Evolutionary conservation across 805 yeast genomes (phyloP), one percentile per base, ranked within the genome.

Genomic region (Millerozyma miso): DNA sequence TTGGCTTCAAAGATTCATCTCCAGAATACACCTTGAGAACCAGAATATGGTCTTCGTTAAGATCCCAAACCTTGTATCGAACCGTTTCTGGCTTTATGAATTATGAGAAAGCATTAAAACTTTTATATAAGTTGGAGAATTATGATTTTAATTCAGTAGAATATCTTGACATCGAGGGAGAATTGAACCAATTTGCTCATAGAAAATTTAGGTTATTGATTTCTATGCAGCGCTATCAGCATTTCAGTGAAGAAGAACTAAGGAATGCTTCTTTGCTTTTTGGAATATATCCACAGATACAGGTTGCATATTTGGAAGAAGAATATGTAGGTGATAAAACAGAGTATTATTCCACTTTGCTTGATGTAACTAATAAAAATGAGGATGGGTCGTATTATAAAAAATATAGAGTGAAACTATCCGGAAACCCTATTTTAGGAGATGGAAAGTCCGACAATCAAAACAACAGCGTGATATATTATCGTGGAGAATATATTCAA

Each of bases 381-480:
- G 85, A 83, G 0, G 75, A 67, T 53, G 76, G 84, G 35, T 71
- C 69, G 6, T 52, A 47, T 19, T n/a, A 45, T 12, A 57, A 52
- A 26, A 45, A 72, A 73, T 75, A 64, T 62, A 77, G 83, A 48
- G 71, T 91, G n/a, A 79, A 76, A 53, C 72, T 91, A 12, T 85
- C 96, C 2, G 98, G 98, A 13, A 85, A 91, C 64, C 98, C 98
- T 10, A 91, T 91, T 40, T 69, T 90, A 36, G 98, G 98, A 19
- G 98, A 91, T 64, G 98, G 98, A 31, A 91, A 91, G 60, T 83
- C 97, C 13, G 98, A 91, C 60, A 91, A 91, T 60, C 98, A 91
- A 65, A 91, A 91, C 58, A 86, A 86, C 59, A 80, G 95, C 2
- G 60, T 91, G 33, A 81, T 90, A 12, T 91, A 86, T 64, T 83